Percentiles rank a stretch among this genome's conserved stretches.
Evolutionary conservation across 495 filamentous ascomycete genomes (phyloP).

Genomic region (Penicillium psychrofluorescens): DNA sequence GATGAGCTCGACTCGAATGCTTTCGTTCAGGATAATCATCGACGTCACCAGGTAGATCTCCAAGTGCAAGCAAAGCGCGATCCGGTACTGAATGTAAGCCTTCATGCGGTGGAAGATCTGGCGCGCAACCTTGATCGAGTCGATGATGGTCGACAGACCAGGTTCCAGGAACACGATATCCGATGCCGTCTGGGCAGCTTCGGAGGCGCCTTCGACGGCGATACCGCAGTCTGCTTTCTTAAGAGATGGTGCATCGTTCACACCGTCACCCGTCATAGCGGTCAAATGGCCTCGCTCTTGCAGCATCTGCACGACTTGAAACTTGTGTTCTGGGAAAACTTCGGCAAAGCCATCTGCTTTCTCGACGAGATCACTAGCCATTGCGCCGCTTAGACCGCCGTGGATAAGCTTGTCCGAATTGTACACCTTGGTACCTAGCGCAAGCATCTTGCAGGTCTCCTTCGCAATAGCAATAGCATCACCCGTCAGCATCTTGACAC

Average conservation of each 20-base stretch:
- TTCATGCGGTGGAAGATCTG: conserved; percentile 79
- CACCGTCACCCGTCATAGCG: conserved; percentile 97
- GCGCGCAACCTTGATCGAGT: conserved; percentile 66
- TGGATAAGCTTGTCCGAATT: conserved; percentile 66
- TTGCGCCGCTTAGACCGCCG: conserved; percentile 60
- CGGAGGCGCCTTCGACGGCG: conserved; percentile 66
- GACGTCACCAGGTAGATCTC: conserved; percentile 68
- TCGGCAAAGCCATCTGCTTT: conserved; percentile 72
- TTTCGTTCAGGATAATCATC: conserved; percentile 69
- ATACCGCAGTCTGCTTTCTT: conserved; percentile 87
- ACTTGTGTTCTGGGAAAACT: conserved; percentile 97
- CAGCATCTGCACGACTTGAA: conserved; percentile 93
- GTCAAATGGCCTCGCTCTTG: conserved; percentile 95
- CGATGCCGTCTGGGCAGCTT: conserved; percentile 66
- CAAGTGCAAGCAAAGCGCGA: conserved; percentile 65
- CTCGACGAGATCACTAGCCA: conserved; percentile 64
- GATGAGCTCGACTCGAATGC: conserved; percentile 56
- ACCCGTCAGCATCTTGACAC: conserved; percentile 71
- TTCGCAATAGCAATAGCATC: conserved; percentile 71
- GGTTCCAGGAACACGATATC: conserved; percentile 73
- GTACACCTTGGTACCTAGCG: conserved; percentile 68
- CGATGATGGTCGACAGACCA: conserved; percentile 66
- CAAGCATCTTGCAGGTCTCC: conserved; percentile 71
- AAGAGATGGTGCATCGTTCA: conserved; percentile 92
- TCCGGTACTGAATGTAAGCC: conserved; percentile 71